These are phyloP conservation scores for Suhomyces canberraensis DNA, from an alignment of 805 yeast genomes.

Conservation along the genomic window DNA sequence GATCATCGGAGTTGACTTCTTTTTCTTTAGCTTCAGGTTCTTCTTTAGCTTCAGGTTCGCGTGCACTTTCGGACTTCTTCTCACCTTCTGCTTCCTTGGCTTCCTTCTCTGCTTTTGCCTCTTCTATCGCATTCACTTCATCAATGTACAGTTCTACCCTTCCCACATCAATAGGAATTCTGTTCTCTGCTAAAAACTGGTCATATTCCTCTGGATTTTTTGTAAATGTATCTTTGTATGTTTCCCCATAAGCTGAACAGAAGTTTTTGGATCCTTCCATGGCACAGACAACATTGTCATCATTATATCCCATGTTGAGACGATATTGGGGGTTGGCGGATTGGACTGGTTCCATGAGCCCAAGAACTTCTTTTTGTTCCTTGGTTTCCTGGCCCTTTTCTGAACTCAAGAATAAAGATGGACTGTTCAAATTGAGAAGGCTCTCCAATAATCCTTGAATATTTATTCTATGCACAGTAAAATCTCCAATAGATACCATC, in stretches of 20 bases:
- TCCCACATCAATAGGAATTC: neutral
- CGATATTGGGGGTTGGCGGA: neutral
- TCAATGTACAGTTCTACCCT: neutral
- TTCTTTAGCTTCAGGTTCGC: too few species aligned
- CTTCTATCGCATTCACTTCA: conserved; percentile 2
- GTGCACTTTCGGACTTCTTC: too few species aligned
- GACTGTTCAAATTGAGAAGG: conserved; percentile 9
- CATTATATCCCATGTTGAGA: conserved; percentile 9
- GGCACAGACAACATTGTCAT: conserved; percentile 16
- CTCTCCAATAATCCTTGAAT: conserved; percentile 16
- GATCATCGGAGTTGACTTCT: too few species aligned
- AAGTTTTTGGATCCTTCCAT: conserved; percentile 10
- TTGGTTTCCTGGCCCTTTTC: neutral
- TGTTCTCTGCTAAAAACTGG: conserved; percentile 3
- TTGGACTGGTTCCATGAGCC: neutral
- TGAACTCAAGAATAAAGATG: conserved; percentile 1
- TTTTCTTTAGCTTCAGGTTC: too few species aligned
- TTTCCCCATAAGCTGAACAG: conserved; percentile 11
- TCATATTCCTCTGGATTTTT: conserved; percentile 2
- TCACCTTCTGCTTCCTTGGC: too few species aligned
- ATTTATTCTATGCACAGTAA: conserved; percentile 16
- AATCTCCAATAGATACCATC: conserved; percentile 17
- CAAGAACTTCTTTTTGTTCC: neutral
- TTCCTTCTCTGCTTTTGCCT: too few species aligned
- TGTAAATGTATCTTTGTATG: conserved; percentile 4